phyloP scores from a whole-genome alignment of 306 rosid genomes.

The Citrullus amarus region DNA sequence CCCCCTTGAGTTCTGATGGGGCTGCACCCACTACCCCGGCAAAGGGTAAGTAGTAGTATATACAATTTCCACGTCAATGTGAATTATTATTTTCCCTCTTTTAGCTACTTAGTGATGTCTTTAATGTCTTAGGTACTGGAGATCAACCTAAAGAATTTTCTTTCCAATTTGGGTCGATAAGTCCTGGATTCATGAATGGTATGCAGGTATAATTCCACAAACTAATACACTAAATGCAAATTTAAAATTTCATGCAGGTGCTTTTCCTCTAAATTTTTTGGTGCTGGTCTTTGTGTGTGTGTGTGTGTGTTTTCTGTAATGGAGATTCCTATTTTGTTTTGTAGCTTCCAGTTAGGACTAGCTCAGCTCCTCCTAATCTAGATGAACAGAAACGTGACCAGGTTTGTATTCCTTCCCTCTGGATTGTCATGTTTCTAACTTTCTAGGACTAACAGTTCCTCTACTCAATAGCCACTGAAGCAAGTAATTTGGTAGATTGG shows the following conservation, averaged over 20 bases:
- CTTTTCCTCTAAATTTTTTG: neutral
- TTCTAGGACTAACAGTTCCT: neutral
- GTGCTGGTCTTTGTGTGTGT: neutral
- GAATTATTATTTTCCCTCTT: neutral
- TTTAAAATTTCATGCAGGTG: neutral
- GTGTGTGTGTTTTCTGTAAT: neutral
- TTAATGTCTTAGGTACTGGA: slow-evolving; percentile 34
- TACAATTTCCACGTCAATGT: neutral
- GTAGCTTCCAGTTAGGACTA: slow-evolving; percentile 91
- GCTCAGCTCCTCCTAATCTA: slow-evolving; percentile 96
- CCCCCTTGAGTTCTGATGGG: slow-evolving; percentile 38
- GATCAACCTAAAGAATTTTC: slow-evolving; percentile 54
- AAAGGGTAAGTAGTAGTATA: slow-evolving; percentile 37
- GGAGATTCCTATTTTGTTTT: slow-evolving; percentile 9
- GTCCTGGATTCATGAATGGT: slow-evolving; percentile 59
- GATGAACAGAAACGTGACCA: slow-evolving; percentile 86
- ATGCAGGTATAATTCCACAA: slow-evolving; percentile 43
- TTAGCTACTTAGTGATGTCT: neutral
- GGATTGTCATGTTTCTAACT: neutral
- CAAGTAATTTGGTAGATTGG: neutral
- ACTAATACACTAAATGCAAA: neutral
- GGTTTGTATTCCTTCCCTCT: slow-evolving; percentile 24
- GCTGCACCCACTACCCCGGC: slow-evolving; percentile 32
- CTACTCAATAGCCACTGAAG: neutral
- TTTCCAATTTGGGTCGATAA: slow-evolving; percentile 82